These are phyloP conservation scores for Suillus discolor DNA, from an alignment of 768 basidiomycete species.

Conservation along the genomic window DNA sequence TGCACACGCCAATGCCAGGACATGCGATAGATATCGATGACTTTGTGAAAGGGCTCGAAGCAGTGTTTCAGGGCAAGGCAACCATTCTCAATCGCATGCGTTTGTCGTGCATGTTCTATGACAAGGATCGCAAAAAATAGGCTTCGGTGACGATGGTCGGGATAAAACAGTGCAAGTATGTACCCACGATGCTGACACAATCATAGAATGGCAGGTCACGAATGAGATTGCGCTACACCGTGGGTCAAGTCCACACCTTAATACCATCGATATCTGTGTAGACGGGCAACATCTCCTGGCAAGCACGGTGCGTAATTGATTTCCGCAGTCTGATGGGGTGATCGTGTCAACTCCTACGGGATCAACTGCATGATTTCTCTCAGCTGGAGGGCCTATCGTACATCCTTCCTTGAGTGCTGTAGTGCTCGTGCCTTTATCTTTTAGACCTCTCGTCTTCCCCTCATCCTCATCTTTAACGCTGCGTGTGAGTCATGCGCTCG, in stretches of 20 bases:
- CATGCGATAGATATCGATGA: conserved; percentile 79
- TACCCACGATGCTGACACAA: conserved; percentile 8
- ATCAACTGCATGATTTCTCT: conserved; percentile 94
- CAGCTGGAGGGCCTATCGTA: conserved; percentile 94
- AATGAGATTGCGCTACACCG: conserved; percentile 94
- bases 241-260: conserved; percentile 88
- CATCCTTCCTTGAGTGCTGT: too few relatives aligned
- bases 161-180: not conserved
- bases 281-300: conserved; percentile 80
- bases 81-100: conserved; percentile 91
- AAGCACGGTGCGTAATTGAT: conserved; percentile 18
- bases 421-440: conserved; percentile 91
- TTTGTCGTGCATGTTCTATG: conserved; percentile 77
- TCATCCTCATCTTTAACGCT: conserved; percentile 75
- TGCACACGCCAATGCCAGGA: not conserved
- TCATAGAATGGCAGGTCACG: conserved; percentile 91
- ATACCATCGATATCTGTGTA: conserved; percentile 91
- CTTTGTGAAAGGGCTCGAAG: conserved; percentile 77
- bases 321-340: conserved; percentile 80
- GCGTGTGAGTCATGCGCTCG: conserved; percentile 49
- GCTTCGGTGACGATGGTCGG: conserved; percentile 61
- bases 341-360: conserved; percentile 96
- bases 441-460: conserved; percentile 90
- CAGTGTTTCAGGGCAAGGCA: conserved; percentile 77
- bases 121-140: conserved; percentile 58